These are phyloP conservation scores for Chrysanthemum makinoi DNA, from an alignment of 129 eudicot genomes.

Conservation along the genomic window DNA sequence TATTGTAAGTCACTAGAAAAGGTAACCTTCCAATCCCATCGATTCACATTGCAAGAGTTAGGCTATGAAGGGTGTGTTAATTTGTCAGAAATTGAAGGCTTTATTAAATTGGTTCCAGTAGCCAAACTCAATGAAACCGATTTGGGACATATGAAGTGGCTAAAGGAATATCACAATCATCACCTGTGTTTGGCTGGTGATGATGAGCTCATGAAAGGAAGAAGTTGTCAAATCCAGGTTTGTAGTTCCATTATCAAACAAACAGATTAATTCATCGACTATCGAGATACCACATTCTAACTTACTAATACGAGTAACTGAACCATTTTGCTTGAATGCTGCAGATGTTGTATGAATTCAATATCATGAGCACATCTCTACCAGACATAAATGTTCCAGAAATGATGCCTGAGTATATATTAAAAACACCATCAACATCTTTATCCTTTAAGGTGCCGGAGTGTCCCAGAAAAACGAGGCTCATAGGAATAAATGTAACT, in stretches of 20 bases:
- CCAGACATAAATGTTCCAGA: slow-evolving; percentile 28
- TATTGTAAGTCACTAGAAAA: slow-evolving; percentile 19
- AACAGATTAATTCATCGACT: neutral
- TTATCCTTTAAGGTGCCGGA: slow-evolving; percentile 31
- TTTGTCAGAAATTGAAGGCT: slow-evolving; percentile 30
- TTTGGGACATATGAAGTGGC: slow-evolving; percentile 35
- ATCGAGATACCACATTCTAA: neutral
- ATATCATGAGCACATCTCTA: slow-evolving; percentile 32
- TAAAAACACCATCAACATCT: slow-evolving; percentile 13
- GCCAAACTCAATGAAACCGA: slow-evolving; percentile 20
- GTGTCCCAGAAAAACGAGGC: slow-evolving; percentile 17
- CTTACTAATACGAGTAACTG: neutral
- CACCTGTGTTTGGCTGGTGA: slow-evolving; percentile 22
- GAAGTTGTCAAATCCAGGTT: slow-evolving; percentile 26
- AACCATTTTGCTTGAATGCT: slow-evolving; percentile 6
- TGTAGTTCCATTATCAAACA: neutral
- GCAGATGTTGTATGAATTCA: slow-evolving; percentile 36
- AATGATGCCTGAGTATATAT: slow-evolving; percentile 3
- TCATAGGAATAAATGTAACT: slow-evolving; percentile 27
- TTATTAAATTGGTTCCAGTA: slow-evolving; percentile 25
- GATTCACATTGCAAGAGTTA: slow-evolving; percentile 30
- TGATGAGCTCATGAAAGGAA: slow-evolving; percentile 21
- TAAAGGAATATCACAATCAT: slow-evolving; percentile 23
- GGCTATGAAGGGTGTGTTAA: slow-evolving; percentile 27
- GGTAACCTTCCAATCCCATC: slow-evolving; percentile 13